Evolutionary conservation across 768 basidiomycete species (phyloP).

Genomic region (Mycena kentingensis): DNA sequence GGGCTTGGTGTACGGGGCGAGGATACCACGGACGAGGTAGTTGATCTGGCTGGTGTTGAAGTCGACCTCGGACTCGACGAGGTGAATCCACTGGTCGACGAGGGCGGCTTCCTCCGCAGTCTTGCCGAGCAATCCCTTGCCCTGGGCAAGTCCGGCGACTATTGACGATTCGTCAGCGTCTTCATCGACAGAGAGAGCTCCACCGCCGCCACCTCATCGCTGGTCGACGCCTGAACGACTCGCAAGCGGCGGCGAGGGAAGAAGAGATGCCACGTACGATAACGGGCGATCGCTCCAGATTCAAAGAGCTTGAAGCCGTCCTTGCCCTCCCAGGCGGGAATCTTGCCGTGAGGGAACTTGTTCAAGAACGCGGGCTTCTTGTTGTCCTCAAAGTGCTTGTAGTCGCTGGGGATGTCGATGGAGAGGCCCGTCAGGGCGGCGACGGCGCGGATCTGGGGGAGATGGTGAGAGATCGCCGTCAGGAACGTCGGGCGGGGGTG

Average conservation of each 20-base stretch:
- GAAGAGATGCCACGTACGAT: conserved; percentile 63
- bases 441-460: conserved; percentile 48
- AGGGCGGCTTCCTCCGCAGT: conserved; percentile 66
- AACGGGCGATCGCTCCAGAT: conserved; percentile 78
- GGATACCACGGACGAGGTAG: conserved; percentile 43
- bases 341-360: conserved; percentile 82
- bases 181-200: conserved; percentile 8
- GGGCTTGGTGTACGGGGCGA: conserved; percentile 79
- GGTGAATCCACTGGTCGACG: conserved; percentile 83
- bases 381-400: conserved; percentile 67
- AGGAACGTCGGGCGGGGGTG: neutral
- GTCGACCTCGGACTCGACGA: conserved; percentile 68
- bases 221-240: conserved; percentile 35
- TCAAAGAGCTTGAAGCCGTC: conserved; percentile 84
- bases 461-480: conserved; percentile 3
- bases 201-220: conserved; percentile 28
- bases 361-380: conserved; percentile 65
- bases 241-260: conserved; percentile 17
- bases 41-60: conserved; percentile 37
- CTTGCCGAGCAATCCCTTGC: conserved; percentile 74
- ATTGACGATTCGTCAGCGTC: no score
- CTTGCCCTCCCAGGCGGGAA: conserved; percentile 77
- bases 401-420: conserved; percentile 52
- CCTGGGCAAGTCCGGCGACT: conserved; percentile 80
- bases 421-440: conserved; percentile 64